Base-by-base conservation (phyloP, 768 basidiomycete species). In the Strobilomyces echinocephalus region DNA sequence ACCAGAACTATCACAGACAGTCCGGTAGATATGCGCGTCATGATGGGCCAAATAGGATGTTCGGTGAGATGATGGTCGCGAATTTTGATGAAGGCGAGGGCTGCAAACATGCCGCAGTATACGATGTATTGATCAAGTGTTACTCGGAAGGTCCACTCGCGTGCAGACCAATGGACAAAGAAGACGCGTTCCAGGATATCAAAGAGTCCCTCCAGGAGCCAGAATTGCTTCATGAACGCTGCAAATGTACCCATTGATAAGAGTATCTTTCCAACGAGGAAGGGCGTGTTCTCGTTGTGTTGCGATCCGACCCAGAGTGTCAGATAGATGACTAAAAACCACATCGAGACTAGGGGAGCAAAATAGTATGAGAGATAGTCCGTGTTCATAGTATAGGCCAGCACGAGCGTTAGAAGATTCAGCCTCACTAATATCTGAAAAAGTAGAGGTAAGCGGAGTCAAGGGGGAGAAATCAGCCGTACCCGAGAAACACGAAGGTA, bases 341-440 rank as follows among this genome's bases (percentile, higher is more conserved):
- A 94, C 81, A 87, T 81, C 21, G 91, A 88, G 28, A 94, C 91
- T 62, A 95, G 77, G 8, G 93, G 93, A 10, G 91, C 79, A 63
- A 93, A 94, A 72, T 94, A 95, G 70, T 94, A 94, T 45, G 82
- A 89, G 57, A 92, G 81, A 70, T 94, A 97, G 69, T 91, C 79
- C 53, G 91, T 92, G 73, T 94, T 83, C 92, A 95, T 94, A 41
- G 84, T 80, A 72, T 95, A 97, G 8, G 87, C 86, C 44, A 97
- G 79, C 24, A 84, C 72, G 49, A 95, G 72, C 5, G 92, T 91
- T 41, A 93, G 76, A 31, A 95, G 70, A 71, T 95, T 97, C 53
- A 95, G 74, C 18, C 93, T 83, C 52, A 93, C 79, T 64, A 95
- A 69, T 53, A 88, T 86, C 82, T 85, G 64, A 12, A 47, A 50